These are phyloP conservation scores for Heliamphora pulchella DNA, from an alignment of 179 eudicot genomes.

Conservation along the genomic window DNA sequence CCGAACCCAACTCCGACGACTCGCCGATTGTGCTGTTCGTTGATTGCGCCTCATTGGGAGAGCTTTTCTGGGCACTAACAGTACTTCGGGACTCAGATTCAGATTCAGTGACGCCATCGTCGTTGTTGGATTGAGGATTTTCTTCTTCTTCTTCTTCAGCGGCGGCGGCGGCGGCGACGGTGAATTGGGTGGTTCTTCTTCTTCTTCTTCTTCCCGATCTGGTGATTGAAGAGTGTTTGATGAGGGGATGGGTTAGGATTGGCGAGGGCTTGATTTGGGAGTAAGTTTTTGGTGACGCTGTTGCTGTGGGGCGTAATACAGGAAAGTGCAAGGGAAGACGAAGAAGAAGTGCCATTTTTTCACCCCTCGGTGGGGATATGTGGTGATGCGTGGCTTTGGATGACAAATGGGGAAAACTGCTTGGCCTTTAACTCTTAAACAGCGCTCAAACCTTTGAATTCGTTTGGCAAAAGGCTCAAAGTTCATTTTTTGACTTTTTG, in stretches of 20 bases:
- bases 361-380: not conserved
- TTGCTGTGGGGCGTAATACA: not conserved
- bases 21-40: slow-evolving; percentile 13
- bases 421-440: not conserved
- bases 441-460: too few species aligned
- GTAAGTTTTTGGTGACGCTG: not conserved
- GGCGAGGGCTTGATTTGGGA: not conserved
- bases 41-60: not conserved
- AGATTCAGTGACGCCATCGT: not conserved
- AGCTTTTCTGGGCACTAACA: not conserved
- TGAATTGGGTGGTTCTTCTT: not conserved
- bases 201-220: not conserved
- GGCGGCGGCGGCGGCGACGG: not conserved
- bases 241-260: not conserved
- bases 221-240: not conserved
- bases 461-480: too few species aligned
- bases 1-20: slow-evolving; percentile 26
- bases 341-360: slow-evolving; percentile 18
- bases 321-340: not conserved
- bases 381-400: not conserved
- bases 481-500: too few species aligned
- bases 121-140: not conserved
- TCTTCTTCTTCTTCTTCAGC: not conserved
- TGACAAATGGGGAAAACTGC: not conserved
- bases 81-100: not conserved